phyloP scores from a whole-genome alignment of 352 stramenopile species.

The Phytopythium delawarense region DNA sequence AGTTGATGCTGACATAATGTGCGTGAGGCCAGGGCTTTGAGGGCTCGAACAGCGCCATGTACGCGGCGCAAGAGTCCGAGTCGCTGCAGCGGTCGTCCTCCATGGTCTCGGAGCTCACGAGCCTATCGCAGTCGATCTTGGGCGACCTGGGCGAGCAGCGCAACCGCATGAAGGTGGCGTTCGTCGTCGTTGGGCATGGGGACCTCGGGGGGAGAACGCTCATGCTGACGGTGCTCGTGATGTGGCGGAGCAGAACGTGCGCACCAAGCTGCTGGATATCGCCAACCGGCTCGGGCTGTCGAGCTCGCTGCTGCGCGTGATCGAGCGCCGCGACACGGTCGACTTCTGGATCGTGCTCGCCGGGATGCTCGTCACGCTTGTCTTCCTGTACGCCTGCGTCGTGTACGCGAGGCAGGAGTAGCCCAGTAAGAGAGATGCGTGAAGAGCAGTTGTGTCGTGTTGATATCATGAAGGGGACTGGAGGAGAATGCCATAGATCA shows the following conservation, averaged over 20 bases:
- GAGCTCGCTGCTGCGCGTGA: conserved; percentile 76
- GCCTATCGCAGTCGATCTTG: conserved; percentile 64
- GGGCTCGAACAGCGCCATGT: conserved; percentile 62
- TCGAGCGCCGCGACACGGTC: conserved; percentile 76
- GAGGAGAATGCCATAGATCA: not conserved
- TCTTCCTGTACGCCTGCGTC: conserved; percentile 77
- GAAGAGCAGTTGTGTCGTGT: not conserved
- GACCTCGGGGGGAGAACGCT: not conserved
- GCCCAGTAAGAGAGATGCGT: not conserved
- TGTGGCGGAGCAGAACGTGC: conserved; percentile 41
- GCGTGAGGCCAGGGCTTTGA: conserved; percentile 43
- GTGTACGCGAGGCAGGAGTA: conserved; percentile 35
- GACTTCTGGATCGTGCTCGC: conserved; percentile 84
- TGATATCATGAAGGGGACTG: not conserved
- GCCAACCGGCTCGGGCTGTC: conserved; percentile 81
- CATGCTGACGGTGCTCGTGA: conserved; percentile 1
- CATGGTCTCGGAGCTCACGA: conserved; percentile 80
- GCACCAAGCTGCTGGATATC: conserved; percentile 78
- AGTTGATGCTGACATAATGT: not conserved
- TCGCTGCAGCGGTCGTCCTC: conserved; percentile 72
- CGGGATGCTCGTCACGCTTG: conserved; percentile 79
- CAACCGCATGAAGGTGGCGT: conserved; percentile 55
- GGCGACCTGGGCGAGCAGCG: conserved; percentile 69
- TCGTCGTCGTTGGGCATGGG: not conserved
- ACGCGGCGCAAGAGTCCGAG: conserved; percentile 73